phyloP scores from a whole-genome alignment of 2,329 filamentous ascomycete species.

The Spiromastix sp. region DNA sequence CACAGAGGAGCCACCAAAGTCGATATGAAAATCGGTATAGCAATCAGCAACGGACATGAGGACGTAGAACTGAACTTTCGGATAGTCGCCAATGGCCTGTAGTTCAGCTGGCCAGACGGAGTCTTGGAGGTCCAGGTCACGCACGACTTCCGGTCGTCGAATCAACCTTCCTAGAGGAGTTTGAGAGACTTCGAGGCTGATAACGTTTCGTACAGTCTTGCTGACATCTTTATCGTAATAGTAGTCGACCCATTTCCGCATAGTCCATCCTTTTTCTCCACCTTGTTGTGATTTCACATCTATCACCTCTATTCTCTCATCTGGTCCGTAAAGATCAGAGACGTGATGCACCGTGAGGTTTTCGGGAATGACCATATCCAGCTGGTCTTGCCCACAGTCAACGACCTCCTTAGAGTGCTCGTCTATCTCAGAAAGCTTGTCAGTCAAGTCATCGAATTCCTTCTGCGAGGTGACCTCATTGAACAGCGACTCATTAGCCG shows the following conservation, averaged over 20 bases:
- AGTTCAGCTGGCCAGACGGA: conserved; percentile 41
- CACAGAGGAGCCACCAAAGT: conserved; percentile 61
- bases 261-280: conserved; percentile 53
- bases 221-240: conserved; percentile 52
- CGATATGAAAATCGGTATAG: conserved; percentile 63
- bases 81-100: conserved; percentile 46
- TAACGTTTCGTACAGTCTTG: conserved; percentile 57
- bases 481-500: conserved; percentile 21
- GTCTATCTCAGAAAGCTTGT: conserved; percentile 26
- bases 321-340: conserved; percentile 52
- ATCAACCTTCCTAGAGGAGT: conserved; percentile 53
- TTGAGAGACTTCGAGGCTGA: conserved; percentile 57
- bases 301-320: conserved; percentile 55
- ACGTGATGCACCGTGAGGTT: conserved; percentile 54
- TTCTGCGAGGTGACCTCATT: conserved; percentile 26
- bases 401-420: conserved; percentile 33
- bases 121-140: conserved; percentile 48
- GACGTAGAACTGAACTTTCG: conserved; percentile 58
- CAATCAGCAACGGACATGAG: conserved; percentile 62
- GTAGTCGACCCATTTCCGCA: conserved; percentile 56
- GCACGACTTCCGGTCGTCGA: conserved; percentile 53
- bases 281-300: conserved; percentile 61
- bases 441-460: conserved; percentile 24
- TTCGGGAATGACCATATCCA: conserved; percentile 59
- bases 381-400: conserved; percentile 52